Evolutionary conservation across 768 basidiomycete species (phyloP), one percentile per base, ranked within the genome.

Genomic region (Auriscalpium microsporum): DNA sequence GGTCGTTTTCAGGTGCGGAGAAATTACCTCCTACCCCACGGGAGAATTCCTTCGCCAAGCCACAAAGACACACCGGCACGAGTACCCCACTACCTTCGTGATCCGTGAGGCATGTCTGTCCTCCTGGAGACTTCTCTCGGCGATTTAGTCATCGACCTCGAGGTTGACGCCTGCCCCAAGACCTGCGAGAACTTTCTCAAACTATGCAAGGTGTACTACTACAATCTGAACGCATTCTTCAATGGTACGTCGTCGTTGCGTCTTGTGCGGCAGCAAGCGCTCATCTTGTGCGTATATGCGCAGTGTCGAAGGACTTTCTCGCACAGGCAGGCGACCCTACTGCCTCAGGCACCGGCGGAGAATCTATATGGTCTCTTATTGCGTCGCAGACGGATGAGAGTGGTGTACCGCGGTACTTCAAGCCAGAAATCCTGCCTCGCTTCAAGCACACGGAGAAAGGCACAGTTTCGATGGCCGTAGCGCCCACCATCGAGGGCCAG

Each of bases 141-240:
- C 55, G 96, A 99, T 72, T 78, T 99, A 54, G 92, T 98, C 57
- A 91, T 98, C 65, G 96, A 98, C 71, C 78, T 99, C 44, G 92
- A 97, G 69, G 85, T 90, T 33, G 91, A 94, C 8, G 75, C 76
- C 40, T 97, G 94, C 71, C 96, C 96, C 1, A 85, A 82, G 70
- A 90, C 86, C 52, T 94, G 88, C 72, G 84, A 91, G 69, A 99
- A 98, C 76, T 98, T 98, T 66, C 80, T 99, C 55, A 99, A 99
- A 70, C 77, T 99, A 55, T 97, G 94, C 75, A 98, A 97, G 75
- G 78, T 90, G 56, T 96, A 96, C 68, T 95, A 95, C 69, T 98
- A 95, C 76, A 95, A 94, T 68, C 73, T 96, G 58, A 92, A 94
- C 68, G 92, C 92, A 0, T 99, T 99, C 75, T 98, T 98, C 79